phyloP scores from a whole-genome alignment of 1,284 basidiomycete species.

The Butyriboletus appendiculatus region DNA sequence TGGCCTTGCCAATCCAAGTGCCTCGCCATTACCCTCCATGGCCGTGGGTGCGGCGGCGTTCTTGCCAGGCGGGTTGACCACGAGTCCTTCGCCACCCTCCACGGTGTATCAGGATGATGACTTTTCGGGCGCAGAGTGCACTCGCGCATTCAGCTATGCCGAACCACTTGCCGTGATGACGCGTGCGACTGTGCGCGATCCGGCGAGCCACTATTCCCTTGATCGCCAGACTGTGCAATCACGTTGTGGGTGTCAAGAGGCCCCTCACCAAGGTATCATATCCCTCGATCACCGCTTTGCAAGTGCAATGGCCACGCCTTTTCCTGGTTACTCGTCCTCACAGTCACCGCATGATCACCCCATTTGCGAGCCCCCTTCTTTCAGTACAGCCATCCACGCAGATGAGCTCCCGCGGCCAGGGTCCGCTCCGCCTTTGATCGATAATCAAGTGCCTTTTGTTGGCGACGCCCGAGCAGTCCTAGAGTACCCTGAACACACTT shows the following conservation, averaged over 20 bases:
- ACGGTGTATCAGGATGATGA: conserved; percentile 31
- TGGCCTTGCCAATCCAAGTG: conserved; percentile 2
- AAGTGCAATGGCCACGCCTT: conserved; percentile 31
- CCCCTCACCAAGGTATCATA: conserved; percentile 17
- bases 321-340: conserved; percentile 33
- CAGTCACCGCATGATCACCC: conserved; percentile 34
- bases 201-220: conserved; percentile 11
- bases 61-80: conserved; percentile 15
- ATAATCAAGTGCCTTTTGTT: conserved; percentile 29
- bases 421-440: conserved; percentile 33
- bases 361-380: conserved; percentile 26
- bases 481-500: conserved; percentile 14
- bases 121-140: conserved; percentile 16
- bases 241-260: conserved; percentile 19
- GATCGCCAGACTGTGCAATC: conserved; percentile 26
- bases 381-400: conserved; percentile 21
- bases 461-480: conserved; percentile 29
- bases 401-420: conserved; percentile 30
- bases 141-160: conserved; percentile 15
- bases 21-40: conserved; percentile 20
- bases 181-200: conserved; percentile 14
- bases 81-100: conserved; percentile 26
- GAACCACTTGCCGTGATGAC: conserved; percentile 21
- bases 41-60: conserved; percentile 16
- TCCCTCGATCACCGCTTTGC: conserved; percentile 29